These are phyloP conservation scores for Calonectria pteridis DNA, from an alignment of 2,329 filamentous ascomycete species.

Conservation along the genomic window DNA sequence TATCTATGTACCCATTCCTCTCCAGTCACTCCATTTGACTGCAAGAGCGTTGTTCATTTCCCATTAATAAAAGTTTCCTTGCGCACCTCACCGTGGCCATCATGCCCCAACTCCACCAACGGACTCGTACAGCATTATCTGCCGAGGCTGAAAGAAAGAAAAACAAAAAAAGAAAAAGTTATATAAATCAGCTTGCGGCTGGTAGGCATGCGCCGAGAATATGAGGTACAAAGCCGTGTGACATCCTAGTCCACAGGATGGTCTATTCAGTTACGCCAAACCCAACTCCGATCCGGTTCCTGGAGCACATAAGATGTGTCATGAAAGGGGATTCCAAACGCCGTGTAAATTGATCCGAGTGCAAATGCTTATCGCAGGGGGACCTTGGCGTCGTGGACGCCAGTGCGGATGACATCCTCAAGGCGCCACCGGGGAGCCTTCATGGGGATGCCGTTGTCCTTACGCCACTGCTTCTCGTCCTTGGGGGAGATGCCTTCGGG, in stretches of 20 bases:
- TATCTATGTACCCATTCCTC: conserved; percentile 37
- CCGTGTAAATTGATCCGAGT: conserved; percentile 36
- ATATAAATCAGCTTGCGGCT: conserved; percentile 16
- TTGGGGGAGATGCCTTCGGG: conserved; percentile 78
- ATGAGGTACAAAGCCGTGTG: conserved; percentile 34
- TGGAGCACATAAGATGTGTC: conserved; percentile 27
- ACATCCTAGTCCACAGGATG: conserved; percentile 36
- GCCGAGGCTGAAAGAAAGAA: not conserved
- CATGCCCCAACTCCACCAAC: conserved; percentile 39
- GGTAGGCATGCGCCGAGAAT: conserved; percentile 24
- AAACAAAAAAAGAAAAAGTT: conserved; percentile 24
- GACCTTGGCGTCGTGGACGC: conserved; percentile 81
- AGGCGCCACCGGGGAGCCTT: conserved; percentile 84
- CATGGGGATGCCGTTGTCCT: conserved; percentile 75
- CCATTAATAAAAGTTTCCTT: conserved; percentile 33
- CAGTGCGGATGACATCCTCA: conserved; percentile 82
- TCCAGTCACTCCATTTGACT: conserved; percentile 18
- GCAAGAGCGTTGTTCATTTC: conserved; percentile 39
- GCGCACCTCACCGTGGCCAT: conserved; percentile 28
- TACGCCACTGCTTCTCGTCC: conserved; percentile 77
- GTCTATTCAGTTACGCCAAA: conserved; percentile 43
- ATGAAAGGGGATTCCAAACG: conserved; percentile 40
- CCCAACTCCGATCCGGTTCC: conserved; percentile 33
- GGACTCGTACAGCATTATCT: not conserved
- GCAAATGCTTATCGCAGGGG: conserved; percentile 69